Conservation (phyloP, 768 basidiomycete genomes). For the Suillus ampliporus region DNA sequence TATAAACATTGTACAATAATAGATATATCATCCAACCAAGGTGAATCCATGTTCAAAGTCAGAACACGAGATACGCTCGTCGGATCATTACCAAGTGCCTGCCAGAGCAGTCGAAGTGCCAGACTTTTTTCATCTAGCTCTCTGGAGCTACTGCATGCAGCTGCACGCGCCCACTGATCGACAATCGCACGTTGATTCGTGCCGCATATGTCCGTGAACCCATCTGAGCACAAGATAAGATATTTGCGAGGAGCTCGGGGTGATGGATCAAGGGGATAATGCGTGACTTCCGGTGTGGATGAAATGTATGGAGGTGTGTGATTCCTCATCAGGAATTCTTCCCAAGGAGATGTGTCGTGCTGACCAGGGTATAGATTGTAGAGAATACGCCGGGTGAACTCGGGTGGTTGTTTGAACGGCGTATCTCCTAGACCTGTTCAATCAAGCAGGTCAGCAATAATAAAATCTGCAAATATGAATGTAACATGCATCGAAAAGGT, state of each 20-base stretch:
- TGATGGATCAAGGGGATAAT: conserved; percentile 50
- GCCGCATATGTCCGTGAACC: conserved; percentile 65
- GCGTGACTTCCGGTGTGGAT: conserved; percentile 65
- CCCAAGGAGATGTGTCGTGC: conserved; percentile 66
- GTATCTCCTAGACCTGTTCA: conserved; percentile 67
- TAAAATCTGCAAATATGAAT: conserved; percentile 22
- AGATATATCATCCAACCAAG: conserved; percentile 74
- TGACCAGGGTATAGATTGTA: conserved; percentile 70
- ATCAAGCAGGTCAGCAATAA: conserved; percentile 5
- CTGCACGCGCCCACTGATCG: conserved; percentile 48
- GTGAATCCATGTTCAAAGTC: conserved; percentile 66
- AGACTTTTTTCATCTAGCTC: conserved; percentile 35
- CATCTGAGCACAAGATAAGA: conserved; percentile 70
- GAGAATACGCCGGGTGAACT: conserved; percentile 67
- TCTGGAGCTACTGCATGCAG: background rate
- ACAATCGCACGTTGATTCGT: conserved; percentile 53
- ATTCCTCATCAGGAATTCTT: conserved; percentile 68
- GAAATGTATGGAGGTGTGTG: conserved; percentile 70
- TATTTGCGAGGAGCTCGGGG: conserved; percentile 45
- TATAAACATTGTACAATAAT: conserved; percentile 66
- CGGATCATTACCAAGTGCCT: conserved; percentile 61
- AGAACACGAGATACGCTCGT: conserved; percentile 59
- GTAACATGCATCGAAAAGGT: conserved; percentile 71
- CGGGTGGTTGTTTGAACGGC: conserved; percentile 76
- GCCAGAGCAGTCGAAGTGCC: conserved; percentile 62